Base-by-base conservation (phyloP, 2,329 filamentous ascomycete species). In the Colletotrichum liaoningense region DNA sequence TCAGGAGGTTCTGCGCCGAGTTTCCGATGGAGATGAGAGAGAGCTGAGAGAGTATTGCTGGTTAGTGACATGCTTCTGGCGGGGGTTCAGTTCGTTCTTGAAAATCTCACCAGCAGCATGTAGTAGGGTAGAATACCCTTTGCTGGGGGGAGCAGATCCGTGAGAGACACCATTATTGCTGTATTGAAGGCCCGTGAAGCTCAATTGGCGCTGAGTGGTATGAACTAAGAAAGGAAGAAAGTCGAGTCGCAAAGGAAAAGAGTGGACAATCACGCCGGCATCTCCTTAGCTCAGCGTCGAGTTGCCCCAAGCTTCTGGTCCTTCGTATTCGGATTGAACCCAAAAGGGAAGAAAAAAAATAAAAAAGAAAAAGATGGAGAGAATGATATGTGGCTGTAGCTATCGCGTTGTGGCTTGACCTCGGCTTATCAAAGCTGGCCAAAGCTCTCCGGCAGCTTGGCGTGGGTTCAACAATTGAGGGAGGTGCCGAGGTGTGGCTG, bases 11-110 rank as follows among this genome's bases (percentile, higher is more conserved):
- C 86, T 98, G 95, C 59, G 97, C 81, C 46, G 92, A 93, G 87
- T 99, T 99, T 79, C 91, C 93, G 72, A 97, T 88, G 35, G 96
- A 95, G 70, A 97, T 89, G 69, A 95, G 80, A 69, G 95, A 95
- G 80, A 97, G 89, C 96, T 98, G 76, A 30, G 4, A 19, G 33
- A 16, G 33, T 22, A 38, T 4, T 4, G 33, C 2, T 35, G 16
- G 42, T 73, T 28, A 73, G 66, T 33, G 12, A 24, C 22, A 30
- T 14, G 24, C 8, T 62, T 1, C 30, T 19, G n/a, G 55, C 8
- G 46, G 30, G 35, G 42, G 33, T 33, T 5, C 33, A 24, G 3
- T 38, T 30, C 3, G 26, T n/a, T 22, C 28, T 28, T 9, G 24
- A 14, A 7, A 42, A 26, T 78, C 87, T 76, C 83, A 91, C 89